These are phyloP conservation scores for Neonectria coccinea DNA, from an alignment of 2,329 filamentous ascomycete genomes.

Conservation along the genomic window DNA sequence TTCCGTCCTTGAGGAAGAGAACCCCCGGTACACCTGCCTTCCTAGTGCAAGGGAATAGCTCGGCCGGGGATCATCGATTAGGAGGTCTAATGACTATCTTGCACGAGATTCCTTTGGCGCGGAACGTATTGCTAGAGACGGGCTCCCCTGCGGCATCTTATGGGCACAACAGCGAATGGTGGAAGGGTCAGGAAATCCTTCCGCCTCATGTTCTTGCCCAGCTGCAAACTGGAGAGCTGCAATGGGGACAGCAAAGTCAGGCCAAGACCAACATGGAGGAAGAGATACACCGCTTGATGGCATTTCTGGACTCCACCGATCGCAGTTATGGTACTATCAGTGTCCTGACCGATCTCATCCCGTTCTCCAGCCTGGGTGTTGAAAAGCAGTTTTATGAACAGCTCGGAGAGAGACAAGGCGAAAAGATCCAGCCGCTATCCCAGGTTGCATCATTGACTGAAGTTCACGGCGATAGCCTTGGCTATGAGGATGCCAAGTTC, in stretches of 20 bases:
- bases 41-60: constrained; percentile 54
- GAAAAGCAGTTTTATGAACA: constrained; percentile 60
- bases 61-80: constrained; percentile 56
- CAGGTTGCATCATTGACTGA: constrained; percentile 48
- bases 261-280: constrained; percentile 56
- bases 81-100: constrained; percentile 69
- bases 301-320: constrained; percentile 71
- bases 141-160: constrained; percentile 60
- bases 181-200: constrained; percentile 67
- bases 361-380: constrained; percentile 49
- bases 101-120: constrained; percentile 68
- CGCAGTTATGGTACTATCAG: constrained; percentile 70
- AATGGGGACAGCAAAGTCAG: constrained; percentile 47
- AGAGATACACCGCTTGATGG: constrained; percentile 72
- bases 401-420: constrained; percentile 49
- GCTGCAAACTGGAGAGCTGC: constrained; percentile 47
- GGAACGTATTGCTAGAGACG: constrained; percentile 65
- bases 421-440: constrained; percentile 47
- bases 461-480: constrained; percentile 48
- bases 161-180: constrained; percentile 70
- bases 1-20: constrained; percentile 60
- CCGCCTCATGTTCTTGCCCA: constrained; percentile 52
- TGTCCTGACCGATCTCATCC: constrained; percentile 55
- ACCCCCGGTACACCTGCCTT: constrained; percentile 61
- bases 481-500: constrained; percentile 53